Conservation (phyloP, 805 yeast species). For the Teunomyces funiuensis region DNA sequence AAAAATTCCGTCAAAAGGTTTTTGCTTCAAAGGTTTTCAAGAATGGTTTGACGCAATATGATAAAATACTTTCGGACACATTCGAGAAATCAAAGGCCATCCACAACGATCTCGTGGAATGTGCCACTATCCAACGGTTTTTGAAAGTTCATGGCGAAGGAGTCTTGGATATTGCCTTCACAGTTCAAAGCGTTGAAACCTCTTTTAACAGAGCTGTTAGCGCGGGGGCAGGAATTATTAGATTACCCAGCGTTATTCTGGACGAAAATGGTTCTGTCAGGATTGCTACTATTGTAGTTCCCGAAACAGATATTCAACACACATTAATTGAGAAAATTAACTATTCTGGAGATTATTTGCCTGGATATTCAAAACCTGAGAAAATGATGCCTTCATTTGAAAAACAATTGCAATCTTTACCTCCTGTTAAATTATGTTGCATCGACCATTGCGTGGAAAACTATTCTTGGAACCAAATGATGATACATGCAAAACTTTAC, state of each 20-base stretch:
- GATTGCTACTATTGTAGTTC: constrained; percentile 45
- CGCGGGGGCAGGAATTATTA: constrained; percentile 49
- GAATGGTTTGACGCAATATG: constrained; percentile 10
- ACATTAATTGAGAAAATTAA: constrained; percentile 56
- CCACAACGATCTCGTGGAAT: constrained; percentile 18
- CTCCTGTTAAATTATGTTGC: constrained; percentile 37
- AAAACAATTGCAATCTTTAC: constrained; percentile 15
- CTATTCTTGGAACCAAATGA: constrained; percentile 69
- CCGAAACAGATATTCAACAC: constrained; percentile 64
- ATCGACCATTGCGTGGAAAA: constrained; percentile 86
- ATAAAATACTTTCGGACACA: constrained; percentile 13
- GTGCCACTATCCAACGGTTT: constrained; percentile 22
- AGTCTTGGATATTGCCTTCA: constrained; percentile 72
- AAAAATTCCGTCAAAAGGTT: constrained; percentile 14
- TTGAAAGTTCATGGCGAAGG: constrained; percentile 67
- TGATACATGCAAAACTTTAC: constrained; percentile 56
- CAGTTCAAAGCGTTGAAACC: constrained; percentile 50
- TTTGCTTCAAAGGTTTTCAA: constrained; percentile 13
- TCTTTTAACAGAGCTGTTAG: constrained; percentile 47
- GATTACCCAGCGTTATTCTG: constrained; percentile 23
- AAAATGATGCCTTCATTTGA: constrained; percentile 6
- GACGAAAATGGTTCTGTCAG: constrained; percentile 55
- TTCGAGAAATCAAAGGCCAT: constrained; percentile 17
- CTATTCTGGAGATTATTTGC: constrained; percentile 48
- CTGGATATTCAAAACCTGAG: constrained; percentile 38